Conservation (phyloP, 805 yeast genomes). For the Pichia cabralensis region DNA sequence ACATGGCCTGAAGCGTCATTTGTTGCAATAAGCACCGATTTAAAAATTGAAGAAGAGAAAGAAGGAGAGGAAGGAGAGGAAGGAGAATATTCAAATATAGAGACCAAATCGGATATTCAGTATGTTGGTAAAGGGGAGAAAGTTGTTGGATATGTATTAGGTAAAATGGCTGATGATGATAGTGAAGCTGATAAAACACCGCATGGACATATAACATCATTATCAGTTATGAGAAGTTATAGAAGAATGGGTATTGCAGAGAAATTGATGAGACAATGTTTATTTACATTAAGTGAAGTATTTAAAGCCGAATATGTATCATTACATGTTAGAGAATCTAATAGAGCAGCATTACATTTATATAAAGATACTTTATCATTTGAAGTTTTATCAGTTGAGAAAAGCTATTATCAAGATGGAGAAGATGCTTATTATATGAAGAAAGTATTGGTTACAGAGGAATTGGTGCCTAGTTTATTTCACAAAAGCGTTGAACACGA, state of each 20-base stretch:
- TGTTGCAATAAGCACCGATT: slow-evolving; percentile 83
- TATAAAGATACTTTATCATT: slow-evolving; percentile 79
- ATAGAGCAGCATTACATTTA: slow-evolving; percentile 87
- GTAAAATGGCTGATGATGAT: slow-evolving; percentile 88
- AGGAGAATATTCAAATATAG: slow-evolving; percentile 16
- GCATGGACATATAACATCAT: slow-evolving; percentile 90
- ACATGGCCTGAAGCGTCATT: slow-evolving; percentile 98
- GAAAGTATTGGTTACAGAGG: slow-evolving; percentile 51
- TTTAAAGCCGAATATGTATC: slow-evolving; percentile 78
- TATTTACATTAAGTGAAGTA: slow-evolving; percentile 71
- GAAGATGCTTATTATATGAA: slow-evolving; percentile 97
- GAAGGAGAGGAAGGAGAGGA: slow-evolving; percentile 40
- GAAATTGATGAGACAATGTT: slow-evolving; percentile 70
- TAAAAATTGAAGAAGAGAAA: no score
- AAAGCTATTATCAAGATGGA: slow-evolving; percentile 90
- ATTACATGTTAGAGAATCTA: slow-evolving; percentile 87
- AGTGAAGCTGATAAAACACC: slow-evolving; percentile 53
- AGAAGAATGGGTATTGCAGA: slow-evolving; percentile 94
- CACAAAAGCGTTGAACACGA: no score
- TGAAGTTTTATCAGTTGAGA: slow-evolving; percentile 73
- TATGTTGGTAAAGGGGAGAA: slow-evolving; percentile 62
- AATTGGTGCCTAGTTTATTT: slow-evolving; percentile 47
- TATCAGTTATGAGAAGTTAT: slow-evolving; percentile 92
- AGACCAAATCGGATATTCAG: slow-evolving; percentile 33
- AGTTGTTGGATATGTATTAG: slow-evolving; percentile 91